phyloP scores from a whole-genome alignment of 2,329 filamentous ascomycete genomes.

The Fonsecaea monophora region DNA sequence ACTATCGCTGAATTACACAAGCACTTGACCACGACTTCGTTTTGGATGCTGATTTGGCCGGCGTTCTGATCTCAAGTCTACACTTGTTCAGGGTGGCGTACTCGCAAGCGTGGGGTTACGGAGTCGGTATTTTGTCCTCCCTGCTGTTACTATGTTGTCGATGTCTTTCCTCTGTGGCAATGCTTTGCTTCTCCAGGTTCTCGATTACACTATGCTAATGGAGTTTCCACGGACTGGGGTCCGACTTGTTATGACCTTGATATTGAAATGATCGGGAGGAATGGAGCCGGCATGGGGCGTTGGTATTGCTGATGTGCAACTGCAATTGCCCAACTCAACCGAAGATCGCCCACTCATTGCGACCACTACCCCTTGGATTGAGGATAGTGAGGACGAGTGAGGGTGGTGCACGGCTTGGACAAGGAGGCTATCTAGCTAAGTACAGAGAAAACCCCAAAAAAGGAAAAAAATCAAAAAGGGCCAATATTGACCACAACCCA shows the following conservation, averaged over 20 bases:
- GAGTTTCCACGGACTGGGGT: not conserved
- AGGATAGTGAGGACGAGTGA: constrained; percentile 4
- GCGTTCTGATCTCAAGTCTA: constrained; percentile 3
- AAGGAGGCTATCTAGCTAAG: constrained; percentile 17
- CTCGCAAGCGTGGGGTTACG: constrained; percentile 25
- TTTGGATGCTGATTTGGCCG: not conserved
- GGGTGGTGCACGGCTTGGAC: not conserved
- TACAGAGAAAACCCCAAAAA: constrained; percentile 17
- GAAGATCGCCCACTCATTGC: constrained; percentile 1
- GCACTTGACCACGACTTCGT: not conserved
- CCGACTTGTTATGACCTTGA: constrained; percentile 6
- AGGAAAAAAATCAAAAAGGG: constrained; percentile 15
- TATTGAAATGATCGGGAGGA: not conserved
- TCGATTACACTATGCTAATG: not conserved
- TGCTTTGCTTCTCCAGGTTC: constrained; percentile 8
- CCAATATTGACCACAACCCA: constrained; percentile 8
- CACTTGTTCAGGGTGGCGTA: not conserved
- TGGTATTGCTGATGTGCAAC: not conserved
- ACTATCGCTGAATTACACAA: constrained; percentile 28
- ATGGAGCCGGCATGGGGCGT: not conserved
- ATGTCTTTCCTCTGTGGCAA: not conserved
- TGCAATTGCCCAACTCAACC: not conserved
- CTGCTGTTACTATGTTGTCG: not conserved
- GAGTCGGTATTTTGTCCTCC: constrained; percentile 13
- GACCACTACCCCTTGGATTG: not conserved